A percentile compares a stretch with the other conserved stretches of the same genome.
Evolutionary conservation across 2,329 filamentous ascomycete species (phyloP).

Genomic region (Pseudocercospora ulei): DNA sequence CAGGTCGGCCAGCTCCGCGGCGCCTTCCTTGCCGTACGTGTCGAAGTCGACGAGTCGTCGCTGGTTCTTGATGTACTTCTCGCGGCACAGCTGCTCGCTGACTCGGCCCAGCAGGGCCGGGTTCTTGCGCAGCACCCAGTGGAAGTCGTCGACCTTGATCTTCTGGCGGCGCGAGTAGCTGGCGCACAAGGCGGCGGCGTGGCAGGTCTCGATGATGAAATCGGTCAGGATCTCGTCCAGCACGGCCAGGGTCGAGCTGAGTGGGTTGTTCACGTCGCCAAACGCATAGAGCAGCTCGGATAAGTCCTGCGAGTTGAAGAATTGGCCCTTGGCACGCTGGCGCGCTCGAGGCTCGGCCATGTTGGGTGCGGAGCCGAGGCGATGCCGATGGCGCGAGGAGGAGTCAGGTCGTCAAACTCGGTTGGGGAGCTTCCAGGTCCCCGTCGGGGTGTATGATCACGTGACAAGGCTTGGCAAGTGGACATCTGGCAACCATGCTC

Average conservation of each 20-base stretch:
- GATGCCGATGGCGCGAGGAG: not conserved
- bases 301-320: constrained; percentile 35
- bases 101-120: constrained; percentile 78
- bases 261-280: constrained; percentile 66
- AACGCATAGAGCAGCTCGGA: constrained; percentile 64
- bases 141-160: constrained; percentile 96
- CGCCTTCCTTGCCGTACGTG: constrained; percentile 48
- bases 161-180: constrained; percentile 84
- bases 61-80: constrained; percentile 73
- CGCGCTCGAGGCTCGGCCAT: constrained; percentile 46
- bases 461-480: too few relatives aligned
- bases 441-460: too few relatives aligned
- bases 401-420: too few relatives aligned
- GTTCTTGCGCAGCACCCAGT: constrained; percentile 82
- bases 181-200: constrained; percentile 76
- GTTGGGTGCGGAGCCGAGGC: constrained; percentile 10
- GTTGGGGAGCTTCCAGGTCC: too few relatives aligned
- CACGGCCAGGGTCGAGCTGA: constrained; percentile 72
- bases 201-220: constrained; percentile 88
- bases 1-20: constrained; percentile 41
- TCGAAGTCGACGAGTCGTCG: constrained; percentile 64
- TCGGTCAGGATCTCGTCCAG: constrained; percentile 95
- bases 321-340: constrained; percentile 41
- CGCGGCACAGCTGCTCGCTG: constrained; percentile 78
- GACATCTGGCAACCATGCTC: constrained; percentile 3